Evolutionary conservation across 805 yeast species (phyloP), one percentile per base, ranked within the genome.

Genomic region (Cyberlindnera amylophila): DNA sequence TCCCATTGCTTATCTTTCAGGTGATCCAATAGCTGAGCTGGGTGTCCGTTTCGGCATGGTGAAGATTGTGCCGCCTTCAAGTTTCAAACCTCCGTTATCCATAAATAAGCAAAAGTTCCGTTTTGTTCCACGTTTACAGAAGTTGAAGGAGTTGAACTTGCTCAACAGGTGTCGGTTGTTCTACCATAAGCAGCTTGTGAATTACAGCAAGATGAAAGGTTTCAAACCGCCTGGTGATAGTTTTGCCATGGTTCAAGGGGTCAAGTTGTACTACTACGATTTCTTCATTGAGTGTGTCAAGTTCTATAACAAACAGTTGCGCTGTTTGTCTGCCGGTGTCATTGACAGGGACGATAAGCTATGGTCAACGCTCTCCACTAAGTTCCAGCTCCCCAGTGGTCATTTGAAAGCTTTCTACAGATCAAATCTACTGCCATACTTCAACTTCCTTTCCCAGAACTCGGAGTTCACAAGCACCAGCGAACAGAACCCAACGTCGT

Each of bases 41-140:
- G 96, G 93, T 3, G 62, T 58, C 26, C 58, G 64, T 23, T 78
- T 72, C 58, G 96, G 96, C 0, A 89, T 93, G 54, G 63, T 88
- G 34, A 90, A 89, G 55, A 58, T 90, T 3, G 67, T 75, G 6
- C 82, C 95, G 4, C 90, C 91, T 0, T 45, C 45, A 0, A 53
- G 51, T 2, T 76, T 75, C 67, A 58, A 63, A 15, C 82, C 74
- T 3, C 77, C 77, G 0, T 72, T 82, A 48, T 70, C 79, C 41
- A 64, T 84, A 16, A 70, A 82, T 37, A 65, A 68, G 35, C 53
- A 64, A 6, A 58, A 56, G n/a, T 84, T 85, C 61, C 70, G 63
- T 37, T 85, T 86, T 55, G 81, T 77, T 47, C 82, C 88, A 8
- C 62, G 95, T 41, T 57, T 81, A n/a, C 93, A 85, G 57, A 74